phyloP scores from a whole-genome alignment of 2,329 filamentous ascomycete genomes.

The Penicillium sp. region DNA sequence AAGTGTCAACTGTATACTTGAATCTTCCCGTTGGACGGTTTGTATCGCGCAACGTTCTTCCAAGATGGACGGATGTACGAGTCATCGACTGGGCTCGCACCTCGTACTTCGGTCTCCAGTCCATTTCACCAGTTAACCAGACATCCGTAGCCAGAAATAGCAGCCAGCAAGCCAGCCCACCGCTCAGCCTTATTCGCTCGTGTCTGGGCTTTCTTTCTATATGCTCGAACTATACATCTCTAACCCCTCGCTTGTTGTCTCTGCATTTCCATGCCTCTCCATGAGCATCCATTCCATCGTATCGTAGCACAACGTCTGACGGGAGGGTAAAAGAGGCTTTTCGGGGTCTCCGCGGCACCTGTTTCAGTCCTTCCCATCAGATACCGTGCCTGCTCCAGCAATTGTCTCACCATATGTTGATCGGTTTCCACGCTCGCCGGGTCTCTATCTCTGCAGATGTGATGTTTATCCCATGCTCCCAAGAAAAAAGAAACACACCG shows the following conservation, averaged over 20 bases:
- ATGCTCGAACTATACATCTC: neutral
- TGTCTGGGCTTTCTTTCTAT: neutral
- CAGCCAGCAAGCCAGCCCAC: neutral
- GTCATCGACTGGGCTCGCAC: neutral
- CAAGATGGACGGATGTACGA: neutral
- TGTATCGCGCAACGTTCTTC: no score
- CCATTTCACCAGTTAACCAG: neutral
- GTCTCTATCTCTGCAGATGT: neutral
- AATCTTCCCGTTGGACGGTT: no score
- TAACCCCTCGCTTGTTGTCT: neutral
- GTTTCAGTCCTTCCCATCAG: conserved; percentile 2
- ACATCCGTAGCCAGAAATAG: neutral
- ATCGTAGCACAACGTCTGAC: neutral
- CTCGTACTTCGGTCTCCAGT: neutral
- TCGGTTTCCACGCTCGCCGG: neutral
- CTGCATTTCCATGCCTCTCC: neutral
- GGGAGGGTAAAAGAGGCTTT: neutral
- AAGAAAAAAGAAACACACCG: neutral
- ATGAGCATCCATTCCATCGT: neutral
- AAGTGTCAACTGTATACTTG: no score
- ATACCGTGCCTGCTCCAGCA: neutral
- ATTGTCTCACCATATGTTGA: conserved; percentile 10
- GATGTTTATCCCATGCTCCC: neutral
- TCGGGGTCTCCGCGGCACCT: neutral
- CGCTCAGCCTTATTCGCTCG: neutral